A percentile compares a stretch with the other conserved stretches of the same genome.
Evolutionary conservation across 768 basidiomycete species (phyloP).

Genomic region (Candolleomyces aberdarensis): DNA sequence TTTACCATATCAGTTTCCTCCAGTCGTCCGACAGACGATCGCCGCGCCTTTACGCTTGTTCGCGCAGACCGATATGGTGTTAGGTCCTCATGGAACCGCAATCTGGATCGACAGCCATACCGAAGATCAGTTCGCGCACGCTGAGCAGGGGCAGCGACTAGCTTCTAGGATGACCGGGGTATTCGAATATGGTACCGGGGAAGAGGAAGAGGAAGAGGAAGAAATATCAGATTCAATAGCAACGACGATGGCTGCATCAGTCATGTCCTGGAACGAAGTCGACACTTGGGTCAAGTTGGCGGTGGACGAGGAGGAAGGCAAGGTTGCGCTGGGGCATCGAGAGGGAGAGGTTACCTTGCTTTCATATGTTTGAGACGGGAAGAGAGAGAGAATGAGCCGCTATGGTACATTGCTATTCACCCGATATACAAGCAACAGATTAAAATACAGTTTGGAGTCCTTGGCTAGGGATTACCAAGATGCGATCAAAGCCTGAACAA

Average conservation of each 20-base stretch:
- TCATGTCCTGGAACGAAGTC: constrained; percentile 43
- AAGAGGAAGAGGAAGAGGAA: constrained; percentile 19
- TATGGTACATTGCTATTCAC: background rate
- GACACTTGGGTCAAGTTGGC: constrained; percentile 50
- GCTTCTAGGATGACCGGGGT: constrained; percentile 25
- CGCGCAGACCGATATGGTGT: constrained; percentile 46
- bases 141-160: constrained; percentile 56
- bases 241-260: constrained; percentile 32
- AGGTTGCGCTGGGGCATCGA: constrained; percentile 39
- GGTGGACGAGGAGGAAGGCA: constrained; percentile 46
- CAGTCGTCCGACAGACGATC: constrained; percentile 36
- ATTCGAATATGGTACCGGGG: background rate
- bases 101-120: constrained; percentile 67
- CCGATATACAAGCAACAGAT: background rate
- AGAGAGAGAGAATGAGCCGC: background rate
- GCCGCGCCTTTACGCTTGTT: constrained; percentile 58
- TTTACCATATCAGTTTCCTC: constrained; percentile 43
- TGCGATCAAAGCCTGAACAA: constrained; percentile 54
- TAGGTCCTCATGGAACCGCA: constrained; percentile 60
- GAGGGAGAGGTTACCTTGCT: constrained; percentile 49
- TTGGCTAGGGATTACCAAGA: constrained; percentile 22
- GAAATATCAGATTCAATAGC: constrained; percentile 21
- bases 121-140: constrained; percentile 42
- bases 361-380: constrained; percentile 45
- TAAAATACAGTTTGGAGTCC: background rate